Evolutionary conservation across 2,329 filamentous ascomycete genomes (phyloP).

Genomic region (Myriosclerotinia scirpicola): DNA sequence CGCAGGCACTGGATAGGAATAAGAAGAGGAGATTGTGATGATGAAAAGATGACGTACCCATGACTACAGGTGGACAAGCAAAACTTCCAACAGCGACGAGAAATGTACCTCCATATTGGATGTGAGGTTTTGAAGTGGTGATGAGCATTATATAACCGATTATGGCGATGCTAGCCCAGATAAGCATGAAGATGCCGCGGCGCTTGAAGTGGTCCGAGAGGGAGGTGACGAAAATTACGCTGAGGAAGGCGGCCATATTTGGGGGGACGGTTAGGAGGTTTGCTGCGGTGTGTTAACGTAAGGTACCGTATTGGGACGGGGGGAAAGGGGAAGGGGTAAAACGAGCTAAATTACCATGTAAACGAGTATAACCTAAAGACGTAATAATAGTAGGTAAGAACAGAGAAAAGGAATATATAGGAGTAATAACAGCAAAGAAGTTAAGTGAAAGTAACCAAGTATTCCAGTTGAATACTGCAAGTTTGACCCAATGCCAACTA

Average conservation of each 20-base stretch:
- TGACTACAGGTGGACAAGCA: slow-evolving; percentile 51
- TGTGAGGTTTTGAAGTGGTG: slow-evolving; percentile 57
- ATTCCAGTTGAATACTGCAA: slow-evolving; percentile 22
- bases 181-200: slow-evolving; percentile 71
- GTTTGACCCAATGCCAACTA: slow-evolving; percentile 22
- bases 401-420: slow-evolving; percentile 45
- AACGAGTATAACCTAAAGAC: slow-evolving; percentile 54
- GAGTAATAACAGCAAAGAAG: slow-evolving; percentile 20
- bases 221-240: slow-evolving; percentile 69
- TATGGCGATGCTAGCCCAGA: slow-evolving; percentile 66
- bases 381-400: slow-evolving; percentile 47
- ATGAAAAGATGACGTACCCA: background rate
- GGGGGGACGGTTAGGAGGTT: slow-evolving; percentile 53
- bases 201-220: slow-evolving; percentile 70
- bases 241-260: slow-evolving; percentile 61
- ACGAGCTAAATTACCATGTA: background rate
- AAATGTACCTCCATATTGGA: slow-evolving; percentile 81
- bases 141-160: slow-evolving; percentile 78
- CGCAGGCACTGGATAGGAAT: background rate
- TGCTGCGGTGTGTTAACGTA: slow-evolving; percentile 45
- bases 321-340: background rate
- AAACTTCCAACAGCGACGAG: slow-evolving; percentile 85
- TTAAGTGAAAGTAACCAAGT: slow-evolving; percentile 18
- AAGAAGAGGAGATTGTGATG: background rate
- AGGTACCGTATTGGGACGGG: background rate